Evolutionary conservation across 2,329 filamentous ascomycete species (phyloP).

Genomic region (Monilinia fructigena): DNA sequence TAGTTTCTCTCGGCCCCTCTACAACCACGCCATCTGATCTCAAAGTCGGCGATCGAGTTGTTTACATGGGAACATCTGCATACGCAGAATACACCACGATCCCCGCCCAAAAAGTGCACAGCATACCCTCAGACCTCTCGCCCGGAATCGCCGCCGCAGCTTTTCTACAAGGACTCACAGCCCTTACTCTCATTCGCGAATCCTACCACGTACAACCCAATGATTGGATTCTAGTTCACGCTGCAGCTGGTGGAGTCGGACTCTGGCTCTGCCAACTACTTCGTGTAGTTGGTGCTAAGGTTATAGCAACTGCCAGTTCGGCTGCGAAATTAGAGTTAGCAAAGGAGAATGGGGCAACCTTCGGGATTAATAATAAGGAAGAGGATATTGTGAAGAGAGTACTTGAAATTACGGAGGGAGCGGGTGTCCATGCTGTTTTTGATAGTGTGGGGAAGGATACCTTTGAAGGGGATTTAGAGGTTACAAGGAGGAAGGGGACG

Average conservation of each 20-base stretch:
- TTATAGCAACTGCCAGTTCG: slow-evolving; percentile 77
- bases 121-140: slow-evolving; percentile 62
- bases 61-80: slow-evolving; percentile 57
- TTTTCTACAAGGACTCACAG: slow-evolving; percentile 78
- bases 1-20: slow-evolving; percentile 61
- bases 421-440: slow-evolving; percentile 76
- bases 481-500: slow-evolving; percentile 73
- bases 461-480: slow-evolving; percentile 75
- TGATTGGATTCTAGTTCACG: slow-evolving; percentile 82
- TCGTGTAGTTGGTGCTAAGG: slow-evolving; percentile 67
- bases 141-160: slow-evolving; percentile 65
- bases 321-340: slow-evolving; percentile 71
- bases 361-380: slow-evolving; percentile 65
- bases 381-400: slow-evolving; percentile 61
- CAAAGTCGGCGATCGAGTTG: slow-evolving; percentile 66
- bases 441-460: slow-evolving; percentile 85
- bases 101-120: slow-evolving; percentile 46
- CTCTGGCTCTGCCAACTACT: slow-evolving; percentile 74
- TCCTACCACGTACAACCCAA: slow-evolving; percentile 68
- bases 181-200: slow-evolving; percentile 76
- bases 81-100: slow-evolving; percentile 57
- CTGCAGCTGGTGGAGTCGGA: slow-evolving; percentile 81
- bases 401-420: slow-evolving; percentile 66
- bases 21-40: slow-evolving; percentile 51
- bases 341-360: slow-evolving; percentile 66